Evolutionary conservation across 2,329 filamentous ascomycete genomes (phyloP).

Genomic region (Fusarium mangiferae): DNA sequence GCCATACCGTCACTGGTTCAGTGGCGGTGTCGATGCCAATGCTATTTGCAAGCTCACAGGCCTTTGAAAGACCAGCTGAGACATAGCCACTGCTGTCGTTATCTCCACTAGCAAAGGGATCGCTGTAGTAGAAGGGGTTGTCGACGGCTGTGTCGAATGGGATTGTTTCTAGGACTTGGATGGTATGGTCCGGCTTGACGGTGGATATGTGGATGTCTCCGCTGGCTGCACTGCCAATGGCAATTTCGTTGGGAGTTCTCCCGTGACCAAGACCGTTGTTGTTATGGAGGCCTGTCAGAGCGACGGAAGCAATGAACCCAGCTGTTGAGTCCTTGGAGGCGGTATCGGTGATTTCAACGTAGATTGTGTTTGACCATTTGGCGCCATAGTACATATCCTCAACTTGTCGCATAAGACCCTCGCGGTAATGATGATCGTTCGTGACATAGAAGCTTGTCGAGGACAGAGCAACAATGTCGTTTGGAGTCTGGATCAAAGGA

Average conservation of each 20-base stretch:
- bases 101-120: slow-evolving; percentile 57
- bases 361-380: slow-evolving; percentile 62
- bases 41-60: slow-evolving; percentile 49
- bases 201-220: slow-evolving; percentile 59
- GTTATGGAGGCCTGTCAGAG: slow-evolving; percentile 58
- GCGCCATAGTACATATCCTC: slow-evolving; percentile 57
- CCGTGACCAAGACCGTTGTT: slow-evolving; percentile 68
- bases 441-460: slow-evolving; percentile 65
- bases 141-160: slow-evolving; percentile 60
- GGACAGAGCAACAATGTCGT: slow-evolving; percentile 63
- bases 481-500: slow-evolving; percentile 65
- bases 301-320: slow-evolving; percentile 52
- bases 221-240: slow-evolving; percentile 55
- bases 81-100: slow-evolving; percentile 63
- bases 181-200: slow-evolving; percentile 32
- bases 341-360: slow-evolving; percentile 51
- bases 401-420: slow-evolving; percentile 57
- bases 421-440: slow-evolving; percentile 67
- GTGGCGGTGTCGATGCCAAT: slow-evolving; percentile 49
- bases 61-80: slow-evolving; percentile 58
- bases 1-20: slow-evolving; percentile 61
- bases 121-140: slow-evolving; percentile 68
- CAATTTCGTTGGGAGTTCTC: slow-evolving; percentile 51
- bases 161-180: slow-evolving; percentile 50
- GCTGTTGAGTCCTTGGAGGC: slow-evolving; percentile 34